A percentile compares a stretch with the other conserved stretches of the same genome.
These are phyloP conservation scores for Cryptococcus sp. DNA, from an alignment of 1,284 basidiomycete genomes.

Conservation along the genomic window DNA sequence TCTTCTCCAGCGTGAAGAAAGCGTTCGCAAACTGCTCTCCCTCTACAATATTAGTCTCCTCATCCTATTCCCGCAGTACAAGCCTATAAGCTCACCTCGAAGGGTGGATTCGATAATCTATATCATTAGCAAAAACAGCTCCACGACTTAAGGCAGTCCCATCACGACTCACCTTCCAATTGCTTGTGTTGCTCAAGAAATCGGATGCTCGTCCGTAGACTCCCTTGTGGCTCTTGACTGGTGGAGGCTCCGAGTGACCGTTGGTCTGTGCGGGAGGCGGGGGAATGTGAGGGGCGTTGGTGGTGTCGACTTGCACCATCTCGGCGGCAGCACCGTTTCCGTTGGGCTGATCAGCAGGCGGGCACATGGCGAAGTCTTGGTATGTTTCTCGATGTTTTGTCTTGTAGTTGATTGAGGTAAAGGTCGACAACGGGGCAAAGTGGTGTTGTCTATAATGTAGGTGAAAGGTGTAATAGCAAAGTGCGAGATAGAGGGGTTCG, in stretches of 20 bases:
- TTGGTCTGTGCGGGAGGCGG: conserved; percentile 21
- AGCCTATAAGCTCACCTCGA: conserved; percentile 58
- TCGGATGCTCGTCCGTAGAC: conserved; percentile 82
- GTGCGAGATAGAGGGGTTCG: too few relatives aligned
- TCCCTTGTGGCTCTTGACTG: conserved; percentile 52
- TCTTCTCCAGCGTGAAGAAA: conserved; percentile 99
- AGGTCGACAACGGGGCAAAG: too few relatives aligned
- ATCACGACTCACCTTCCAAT: conserved; percentile 64
- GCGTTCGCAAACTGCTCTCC: conserved; percentile 99
- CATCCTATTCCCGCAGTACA: not conserved
- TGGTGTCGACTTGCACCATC: conserved; percentile 18
- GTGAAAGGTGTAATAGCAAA: too few relatives aligned
- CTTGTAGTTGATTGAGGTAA: too few relatives aligned
- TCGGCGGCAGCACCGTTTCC: conserved; percentile 14
- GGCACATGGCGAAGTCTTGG: conserved; percentile 11
- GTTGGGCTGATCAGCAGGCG: conserved; percentile 11
- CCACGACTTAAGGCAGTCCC: too few relatives aligned
- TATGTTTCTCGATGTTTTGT: too few relatives aligned
- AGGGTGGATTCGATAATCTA: conserved; percentile 93
- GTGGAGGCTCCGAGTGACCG: conserved; percentile 25
- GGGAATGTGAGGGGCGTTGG: conserved; percentile 9
- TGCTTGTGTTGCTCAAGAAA: conserved; percentile 83
- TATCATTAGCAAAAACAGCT: not conserved
- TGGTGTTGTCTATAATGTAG: too few relatives aligned
- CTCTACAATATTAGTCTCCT: conserved; percentile 54